phyloP scores from a whole-genome alignment of 306 rosid genomes.

The Medicago ruthenica region DNA sequence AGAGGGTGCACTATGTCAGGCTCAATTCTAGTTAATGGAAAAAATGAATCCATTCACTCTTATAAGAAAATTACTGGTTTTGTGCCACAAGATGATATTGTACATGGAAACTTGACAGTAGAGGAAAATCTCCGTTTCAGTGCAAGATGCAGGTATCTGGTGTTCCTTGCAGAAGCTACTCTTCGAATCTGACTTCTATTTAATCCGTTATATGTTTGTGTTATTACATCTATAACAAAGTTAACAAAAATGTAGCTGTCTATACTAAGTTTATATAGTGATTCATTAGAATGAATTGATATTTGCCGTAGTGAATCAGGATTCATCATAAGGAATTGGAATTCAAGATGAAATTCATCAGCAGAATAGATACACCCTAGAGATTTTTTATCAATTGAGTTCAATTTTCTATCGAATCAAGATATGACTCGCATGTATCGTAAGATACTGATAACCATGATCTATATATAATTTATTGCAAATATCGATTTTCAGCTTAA shows the following conservation, averaged over 20 bases:
- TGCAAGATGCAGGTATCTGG: constrained; percentile 82
- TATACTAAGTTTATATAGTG: neutral
- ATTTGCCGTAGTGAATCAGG: neutral
- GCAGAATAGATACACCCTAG: neutral
- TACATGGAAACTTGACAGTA: constrained; percentile 88
- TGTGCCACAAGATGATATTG: constrained; percentile 93
- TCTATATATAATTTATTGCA: neutral
- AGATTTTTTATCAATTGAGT: neutral
- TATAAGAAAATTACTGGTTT: constrained; percentile 77
- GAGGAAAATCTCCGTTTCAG: constrained; percentile 89
- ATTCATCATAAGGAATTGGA: neutral
- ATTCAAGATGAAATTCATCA: neutral
- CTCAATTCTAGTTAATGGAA: constrained; percentile 74
- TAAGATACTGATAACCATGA: neutral
- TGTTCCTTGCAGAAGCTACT: constrained; percentile 28
- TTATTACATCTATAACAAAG: neutral
- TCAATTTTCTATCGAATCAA: neutral
- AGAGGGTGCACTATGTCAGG: constrained; percentile 71
- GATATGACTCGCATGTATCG: neutral
- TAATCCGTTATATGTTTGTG: neutral
- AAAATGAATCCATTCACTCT: constrained; percentile 63
- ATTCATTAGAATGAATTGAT: neutral
- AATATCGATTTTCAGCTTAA: neutral
- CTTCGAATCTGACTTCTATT: neutral
- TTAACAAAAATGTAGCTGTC: neutral